These are phyloP conservation scores for Chondrus crispus DNA, from an alignment of 23 red algal species.

Conservation along the genomic window DNA sequence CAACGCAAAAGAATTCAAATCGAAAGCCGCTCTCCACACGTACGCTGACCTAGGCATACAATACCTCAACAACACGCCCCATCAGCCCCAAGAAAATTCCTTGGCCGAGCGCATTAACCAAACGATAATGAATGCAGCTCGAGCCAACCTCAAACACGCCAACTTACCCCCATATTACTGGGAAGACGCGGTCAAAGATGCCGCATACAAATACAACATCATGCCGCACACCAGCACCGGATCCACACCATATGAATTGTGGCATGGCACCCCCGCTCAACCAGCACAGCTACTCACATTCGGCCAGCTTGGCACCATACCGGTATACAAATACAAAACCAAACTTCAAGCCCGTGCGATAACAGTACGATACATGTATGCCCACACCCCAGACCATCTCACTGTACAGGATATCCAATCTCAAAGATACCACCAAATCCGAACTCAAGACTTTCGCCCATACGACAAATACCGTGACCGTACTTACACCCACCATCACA, in stretches of 20 bases:
- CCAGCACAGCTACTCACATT: background rate
- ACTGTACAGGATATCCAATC: background rate
- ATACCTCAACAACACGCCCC: background rate
- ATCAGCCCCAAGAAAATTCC: background rate
- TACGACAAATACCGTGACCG: background rate
- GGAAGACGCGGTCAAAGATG: background rate
- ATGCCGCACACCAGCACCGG: background rate
- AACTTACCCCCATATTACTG: background rate
- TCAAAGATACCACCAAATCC: background rate
- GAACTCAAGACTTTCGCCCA: background rate
- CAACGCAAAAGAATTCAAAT: background rate
- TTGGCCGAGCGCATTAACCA: background rate
- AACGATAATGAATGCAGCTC: background rate
- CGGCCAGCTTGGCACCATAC: background rate
- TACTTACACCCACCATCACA: background rate
- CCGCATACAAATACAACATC: background rate
- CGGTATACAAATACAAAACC: background rate
- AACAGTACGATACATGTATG: background rate
- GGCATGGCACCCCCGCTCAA: too few relatives aligned
- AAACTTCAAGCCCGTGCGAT: background rate
- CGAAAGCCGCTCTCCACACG: background rate
- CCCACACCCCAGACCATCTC: background rate
- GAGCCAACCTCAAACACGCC: background rate
- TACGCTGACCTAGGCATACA: background rate
- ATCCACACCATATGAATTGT: background rate